A percentile compares a stretch with the other conserved stretches of the same genome.
phyloP scores from a whole-genome alignment of 1,139 yeast species.

The Debaryomyces psychrophilus region DNA sequence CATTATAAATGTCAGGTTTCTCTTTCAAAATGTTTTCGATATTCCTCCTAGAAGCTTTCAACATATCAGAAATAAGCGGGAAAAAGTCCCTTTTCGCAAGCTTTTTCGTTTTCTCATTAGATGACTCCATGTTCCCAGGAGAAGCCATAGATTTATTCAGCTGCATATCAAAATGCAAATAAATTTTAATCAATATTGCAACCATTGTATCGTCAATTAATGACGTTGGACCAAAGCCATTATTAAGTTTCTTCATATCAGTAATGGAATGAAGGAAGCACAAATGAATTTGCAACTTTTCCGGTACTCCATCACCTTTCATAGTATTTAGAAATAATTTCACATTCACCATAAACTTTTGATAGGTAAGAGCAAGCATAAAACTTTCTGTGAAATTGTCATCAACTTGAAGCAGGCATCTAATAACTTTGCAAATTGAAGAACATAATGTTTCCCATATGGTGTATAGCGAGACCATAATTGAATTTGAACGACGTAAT shows the following conservation, averaged over 20 bases:
- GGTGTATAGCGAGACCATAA: slow-evolving; percentile 62
- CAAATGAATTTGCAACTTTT: slow-evolving; percentile 33
- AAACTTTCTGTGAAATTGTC: slow-evolving; percentile 56
- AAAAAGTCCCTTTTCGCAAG: slow-evolving; percentile 50
- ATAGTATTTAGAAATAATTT: slow-evolving; percentile 36
- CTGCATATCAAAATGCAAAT: slow-evolving; percentile 24
- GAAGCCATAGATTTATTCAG: slow-evolving; percentile 3
- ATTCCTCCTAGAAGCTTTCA: slow-evolving; percentile 31
- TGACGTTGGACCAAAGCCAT: slow-evolving; percentile 83
- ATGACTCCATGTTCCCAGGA: slow-evolving; percentile 26
- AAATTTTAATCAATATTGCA: slow-evolving; percentile 60
- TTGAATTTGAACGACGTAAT: slow-evolving; percentile 72
- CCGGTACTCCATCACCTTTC: slow-evolving; percentile 34
- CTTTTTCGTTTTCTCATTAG: slow-evolving; percentile 39
- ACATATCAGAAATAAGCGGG: slow-evolving; percentile 43
- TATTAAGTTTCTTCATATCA: slow-evolving; percentile 72
- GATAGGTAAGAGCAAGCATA: slow-evolving; percentile 49
- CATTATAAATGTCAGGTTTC: slow-evolving; percentile 36
- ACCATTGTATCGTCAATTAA: slow-evolving; percentile 75
- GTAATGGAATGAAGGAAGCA: slow-evolving; percentile 55
- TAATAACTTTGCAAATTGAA: slow-evolving; percentile 50
- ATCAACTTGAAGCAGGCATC: slow-evolving; percentile 49
- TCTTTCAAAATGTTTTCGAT: slow-evolving; percentile 37
- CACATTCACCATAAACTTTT: slow-evolving; percentile 48
- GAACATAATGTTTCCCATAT: slow-evolving; percentile 69